These are phyloP conservation scores for Fusarium brachygibbosum DNA, from an alignment of 2,329 filamentous ascomycete genomes.

Conservation along the genomic window DNA sequence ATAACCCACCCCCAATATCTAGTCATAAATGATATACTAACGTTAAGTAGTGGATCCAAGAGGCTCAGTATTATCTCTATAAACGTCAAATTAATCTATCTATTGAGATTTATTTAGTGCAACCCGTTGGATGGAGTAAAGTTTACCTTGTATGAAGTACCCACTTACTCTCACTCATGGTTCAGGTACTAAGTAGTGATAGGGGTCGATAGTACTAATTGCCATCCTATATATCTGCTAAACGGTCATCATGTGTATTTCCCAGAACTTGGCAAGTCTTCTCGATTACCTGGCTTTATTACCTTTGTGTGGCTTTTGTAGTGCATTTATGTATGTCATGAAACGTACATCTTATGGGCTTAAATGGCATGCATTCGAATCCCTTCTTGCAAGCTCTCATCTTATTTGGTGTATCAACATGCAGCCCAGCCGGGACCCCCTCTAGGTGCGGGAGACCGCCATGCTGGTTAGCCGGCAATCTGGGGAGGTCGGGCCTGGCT, in stretches of 20 bases:
- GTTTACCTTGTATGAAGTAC: background rate
- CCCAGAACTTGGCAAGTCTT: background rate
- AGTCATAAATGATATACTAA: background rate
- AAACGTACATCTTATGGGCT: background rate
- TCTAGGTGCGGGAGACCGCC: conserved; percentile 36
- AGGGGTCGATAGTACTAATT: conserved; percentile 4
- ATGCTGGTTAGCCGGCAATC: conserved; percentile 34
- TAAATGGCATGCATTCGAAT: conserved; percentile 17
- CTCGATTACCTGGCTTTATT: background rate
- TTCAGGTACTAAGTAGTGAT: background rate
- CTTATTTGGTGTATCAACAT: conserved; percentile 30
- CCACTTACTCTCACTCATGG: background rate
- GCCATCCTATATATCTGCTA: background rate
- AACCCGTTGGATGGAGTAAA: background rate
- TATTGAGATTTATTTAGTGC: conserved; percentile 7
- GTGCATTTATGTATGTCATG: background rate
- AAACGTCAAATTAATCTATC: background rate
- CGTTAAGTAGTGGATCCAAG: background rate
- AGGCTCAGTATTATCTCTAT: background rate
- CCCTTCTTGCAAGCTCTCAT: conserved; percentile 32
- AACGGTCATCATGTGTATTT: too few relatives aligned
- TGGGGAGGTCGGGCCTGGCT: conserved; percentile 28
- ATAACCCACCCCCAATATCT: background rate
- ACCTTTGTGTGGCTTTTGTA: background rate
- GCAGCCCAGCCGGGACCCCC: conserved; percentile 17